Evolutionary conservation across 352 stramenopile species (phyloP), one percentile per base, ranked within the genome.

Genomic region (Pythium diclinum): DNA sequence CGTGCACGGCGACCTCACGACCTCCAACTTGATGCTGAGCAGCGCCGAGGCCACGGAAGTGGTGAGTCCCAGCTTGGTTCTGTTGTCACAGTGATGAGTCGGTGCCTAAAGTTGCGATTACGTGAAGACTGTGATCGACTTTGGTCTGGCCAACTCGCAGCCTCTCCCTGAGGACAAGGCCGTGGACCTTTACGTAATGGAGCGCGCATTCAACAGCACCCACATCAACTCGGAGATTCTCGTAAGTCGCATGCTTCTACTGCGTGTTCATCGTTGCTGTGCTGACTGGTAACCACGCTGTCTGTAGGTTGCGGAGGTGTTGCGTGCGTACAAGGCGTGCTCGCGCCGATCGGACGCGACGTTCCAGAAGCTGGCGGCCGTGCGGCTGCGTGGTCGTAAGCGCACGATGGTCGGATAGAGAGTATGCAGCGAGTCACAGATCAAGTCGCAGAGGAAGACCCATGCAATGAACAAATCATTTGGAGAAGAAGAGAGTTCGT

Each of bases 1-100:
- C 66, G 86, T 98, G 53, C 93, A 98, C 65, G 93, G 93, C 51
- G 93, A 98, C 72, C 75, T 98, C 47, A 98, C 91, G 44, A 97
- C 93, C 25, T 98, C 91, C 49, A 98, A 98, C 67, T 89, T 97
- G 71, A 94, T 98, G 86, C 69, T 95, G n/a, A 77, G 72, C 60
- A 87, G 78, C 51, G 70, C 82, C 2, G 77, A 85, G n/a, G 76
- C 75, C 6, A 83, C 71, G 0, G 76, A 88, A 52, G 83, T 90
- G 69, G 80, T 89, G 52, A n/a, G 79, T 76, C 30, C 23, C 11
- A 1, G 59, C 40, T 10, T 47, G 40, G 14, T 23, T n/a, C 19
- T 28, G 25, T 28, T 28, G 25, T 28, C 25, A 28, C 25, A 2
- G 25, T 28, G 25, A 28, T 28, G 25, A 28, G 25, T 28, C 25